Conservation (phyloP, 2,329 filamentous ascomycete species). For the Scedosporium aurantiacum region DNA sequence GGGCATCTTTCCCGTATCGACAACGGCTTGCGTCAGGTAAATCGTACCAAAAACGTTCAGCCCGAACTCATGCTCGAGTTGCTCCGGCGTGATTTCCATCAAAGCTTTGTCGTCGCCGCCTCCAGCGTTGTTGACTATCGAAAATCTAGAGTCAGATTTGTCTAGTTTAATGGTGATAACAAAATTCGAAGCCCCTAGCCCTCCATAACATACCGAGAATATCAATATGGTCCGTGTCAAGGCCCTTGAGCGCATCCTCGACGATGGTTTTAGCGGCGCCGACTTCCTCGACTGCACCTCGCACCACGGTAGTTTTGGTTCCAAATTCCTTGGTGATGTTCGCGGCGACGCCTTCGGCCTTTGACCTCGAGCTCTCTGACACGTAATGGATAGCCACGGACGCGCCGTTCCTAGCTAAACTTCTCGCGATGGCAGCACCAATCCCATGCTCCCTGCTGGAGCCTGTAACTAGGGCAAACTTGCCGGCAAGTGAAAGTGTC, state of each 20-base stretch:
- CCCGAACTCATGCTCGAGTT: slow-evolving; percentile 18
- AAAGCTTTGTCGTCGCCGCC: slow-evolving; percentile 12
- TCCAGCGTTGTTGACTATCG: slow-evolving; percentile 25
- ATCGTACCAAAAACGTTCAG: slow-evolving; percentile 24
- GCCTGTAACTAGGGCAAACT: slow-evolving; percentile 22
- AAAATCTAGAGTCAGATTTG: too few relatives aligned
- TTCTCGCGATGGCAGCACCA: slow-evolving; percentile 28
- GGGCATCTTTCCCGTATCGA: slow-evolving; percentile 18
- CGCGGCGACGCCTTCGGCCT: slow-evolving; percentile 21
- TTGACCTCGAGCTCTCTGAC: slow-evolving; percentile 19
- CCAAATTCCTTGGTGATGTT: slow-evolving; percentile 17
- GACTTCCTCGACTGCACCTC: slow-evolving; percentile 11
- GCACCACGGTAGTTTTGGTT: slow-evolving; percentile 20
- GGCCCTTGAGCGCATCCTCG: slow-evolving; percentile 21
- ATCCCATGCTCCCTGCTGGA: slow-evolving; percentile 32
- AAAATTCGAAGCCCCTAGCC: slow-evolving; percentile 8
- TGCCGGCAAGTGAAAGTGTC: too few relatives aligned
- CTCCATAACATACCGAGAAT: slow-evolving; percentile 23
- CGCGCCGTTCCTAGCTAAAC: slow-evolving; percentile 29
- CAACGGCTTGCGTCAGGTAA: slow-evolving; percentile 22
- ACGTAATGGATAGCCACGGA: slow-evolving; percentile 28
- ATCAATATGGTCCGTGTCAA: slow-evolving; percentile 25
- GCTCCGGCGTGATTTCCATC: slow-evolving; percentile 14
- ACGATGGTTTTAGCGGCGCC: slow-evolving; percentile 21
- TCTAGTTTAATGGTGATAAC: too few relatives aligned